phyloP scores from a whole-genome alignment of 2,329 filamentous ascomycete species.

The Fusarium zealandicum region DNA sequence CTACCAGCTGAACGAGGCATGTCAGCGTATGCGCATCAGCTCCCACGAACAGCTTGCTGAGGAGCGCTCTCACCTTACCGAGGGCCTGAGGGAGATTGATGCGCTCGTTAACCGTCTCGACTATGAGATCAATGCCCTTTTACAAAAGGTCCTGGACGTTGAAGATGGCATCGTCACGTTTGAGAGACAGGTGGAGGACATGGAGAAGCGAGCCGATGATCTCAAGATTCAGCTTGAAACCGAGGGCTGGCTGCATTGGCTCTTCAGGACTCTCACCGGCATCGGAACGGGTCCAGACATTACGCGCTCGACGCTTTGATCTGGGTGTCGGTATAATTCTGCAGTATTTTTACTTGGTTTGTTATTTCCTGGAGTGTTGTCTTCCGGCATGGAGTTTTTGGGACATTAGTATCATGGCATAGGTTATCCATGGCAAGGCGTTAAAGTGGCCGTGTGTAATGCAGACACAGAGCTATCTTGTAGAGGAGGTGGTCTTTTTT shows the following conservation, averaged over 20 bases:
- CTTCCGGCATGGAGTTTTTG: conserved; percentile 32
- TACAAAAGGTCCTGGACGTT: conserved; percentile 83
- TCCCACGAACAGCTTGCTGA: conserved; percentile 73
- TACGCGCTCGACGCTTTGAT: conserved; percentile 41
- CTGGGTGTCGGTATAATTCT: background rate
- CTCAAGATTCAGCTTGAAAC: conserved; percentile 69
- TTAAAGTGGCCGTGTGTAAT: conserved; percentile 5
- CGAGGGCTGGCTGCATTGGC: conserved; percentile 71
- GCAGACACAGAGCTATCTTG: background rate
- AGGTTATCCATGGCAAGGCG: conserved; percentile 16
- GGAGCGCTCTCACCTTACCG: conserved; percentile 72
- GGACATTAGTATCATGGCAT: conserved; percentile 16
- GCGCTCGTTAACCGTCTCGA: conserved; percentile 84
- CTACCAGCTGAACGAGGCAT: conserved; percentile 72
- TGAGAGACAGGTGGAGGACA: conserved; percentile 76
- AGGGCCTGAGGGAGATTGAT: conserved; percentile 80
- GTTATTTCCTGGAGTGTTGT: conserved; percentile 5
- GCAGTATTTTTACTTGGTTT: conserved; percentile 5
- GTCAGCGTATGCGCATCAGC: conserved; percentile 70
- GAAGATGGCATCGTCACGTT: conserved; percentile 84
- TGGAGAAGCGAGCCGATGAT: conserved; percentile 70
- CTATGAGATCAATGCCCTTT: conserved; percentile 86
- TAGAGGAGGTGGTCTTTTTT: conserved; percentile 31
- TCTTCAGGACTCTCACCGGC: conserved; percentile 66
- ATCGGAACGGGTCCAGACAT: conserved; percentile 68